These are phyloP conservation scores for Gynochthodes officinalis DNA, from an alignment of 257 asterid species.

Conservation along the genomic window DNA sequence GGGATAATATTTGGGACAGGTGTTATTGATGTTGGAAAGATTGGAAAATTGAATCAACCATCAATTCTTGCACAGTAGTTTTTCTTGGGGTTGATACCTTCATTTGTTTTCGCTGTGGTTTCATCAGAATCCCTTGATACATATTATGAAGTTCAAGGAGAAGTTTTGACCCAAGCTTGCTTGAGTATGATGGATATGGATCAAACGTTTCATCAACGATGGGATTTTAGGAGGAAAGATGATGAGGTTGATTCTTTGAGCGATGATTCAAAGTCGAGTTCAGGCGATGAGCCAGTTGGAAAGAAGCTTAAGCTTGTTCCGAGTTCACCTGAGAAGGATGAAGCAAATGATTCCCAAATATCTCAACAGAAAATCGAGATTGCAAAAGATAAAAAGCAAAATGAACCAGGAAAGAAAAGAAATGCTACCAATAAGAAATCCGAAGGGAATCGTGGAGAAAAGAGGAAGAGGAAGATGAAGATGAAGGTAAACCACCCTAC, in stretches of 20 bases:
- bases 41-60: not conserved
- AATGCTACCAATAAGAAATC: slow-evolving; percentile 12
- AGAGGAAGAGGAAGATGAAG: slow-evolving; percentile 20
- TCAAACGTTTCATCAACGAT: slow-evolving; percentile 39
- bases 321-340: slow-evolving; percentile 31
- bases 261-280: slow-evolving; percentile 43
- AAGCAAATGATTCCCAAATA: slow-evolving; percentile 7
- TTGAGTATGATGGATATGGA: slow-evolving; percentile 36
- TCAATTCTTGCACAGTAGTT: not conserved
- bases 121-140: not conserved
- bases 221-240: slow-evolving; percentile 59
- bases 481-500: slow-evolving; percentile 9
- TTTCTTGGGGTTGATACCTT: too few species aligned
- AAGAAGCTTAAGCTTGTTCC: slow-evolving; percentile 26
- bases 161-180: not conserved
- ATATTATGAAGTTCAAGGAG: not conserved
- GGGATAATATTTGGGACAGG: too few species aligned
- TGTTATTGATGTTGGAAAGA: not conserved
- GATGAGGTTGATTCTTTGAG: slow-evolving; percentile 48
- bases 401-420: slow-evolving; percentile 21
- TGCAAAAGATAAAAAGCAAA: slow-evolving; percentile 19
- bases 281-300: slow-evolving; percentile 17
- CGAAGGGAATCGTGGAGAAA: slow-evolving; percentile 7
- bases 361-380: slow-evolving; percentile 15
- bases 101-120: too few species aligned